Evolutionary conservation across 2,329 filamentous ascomycete species (phyloP).

Genomic region (Cladophialophora exuberans): DNA sequence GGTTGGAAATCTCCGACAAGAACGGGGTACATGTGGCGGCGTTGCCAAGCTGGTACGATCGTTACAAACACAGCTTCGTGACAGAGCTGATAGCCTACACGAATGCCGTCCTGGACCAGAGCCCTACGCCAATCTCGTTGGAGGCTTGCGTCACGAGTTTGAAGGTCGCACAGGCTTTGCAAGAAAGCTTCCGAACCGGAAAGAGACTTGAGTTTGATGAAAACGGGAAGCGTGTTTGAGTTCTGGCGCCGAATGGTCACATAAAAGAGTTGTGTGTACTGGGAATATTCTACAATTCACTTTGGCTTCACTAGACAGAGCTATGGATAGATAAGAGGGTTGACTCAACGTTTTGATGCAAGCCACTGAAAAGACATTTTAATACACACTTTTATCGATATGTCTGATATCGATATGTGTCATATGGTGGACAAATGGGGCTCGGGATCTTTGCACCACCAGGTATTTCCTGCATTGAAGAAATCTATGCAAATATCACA

Average conservation of each 20-base stretch:
- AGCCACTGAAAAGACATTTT: too few species aligned
- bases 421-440: too few species aligned
- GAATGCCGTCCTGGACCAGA: conserved; percentile 21
- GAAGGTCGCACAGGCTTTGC: conserved; percentile 22
- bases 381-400: too few species aligned
- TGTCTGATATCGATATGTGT: too few species aligned
- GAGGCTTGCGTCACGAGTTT: conserved; percentile 16
- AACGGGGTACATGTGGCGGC: conserved; percentile 33
- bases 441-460: too few species aligned
- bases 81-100: conserved; percentile 35
- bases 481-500: too few species aligned
- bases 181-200: conserved; percentile 20
- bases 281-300: too few species aligned
- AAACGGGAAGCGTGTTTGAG: conserved; percentile 9
- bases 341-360: too few species aligned
- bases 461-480: too few species aligned
- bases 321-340: too few species aligned
- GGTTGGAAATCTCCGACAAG: conserved; percentile 32
- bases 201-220: conserved; percentile 21
- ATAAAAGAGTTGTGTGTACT: too few species aligned
- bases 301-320: too few species aligned
- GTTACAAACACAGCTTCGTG: conserved; percentile 37
- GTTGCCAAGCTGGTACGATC: conserved; percentile 34
- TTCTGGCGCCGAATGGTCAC: not conserved
- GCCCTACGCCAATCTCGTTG: conserved; percentile 16